Conservation (phyloP, 1,284 basidiomycete species). For the Ustilago esculenta region DNA sequence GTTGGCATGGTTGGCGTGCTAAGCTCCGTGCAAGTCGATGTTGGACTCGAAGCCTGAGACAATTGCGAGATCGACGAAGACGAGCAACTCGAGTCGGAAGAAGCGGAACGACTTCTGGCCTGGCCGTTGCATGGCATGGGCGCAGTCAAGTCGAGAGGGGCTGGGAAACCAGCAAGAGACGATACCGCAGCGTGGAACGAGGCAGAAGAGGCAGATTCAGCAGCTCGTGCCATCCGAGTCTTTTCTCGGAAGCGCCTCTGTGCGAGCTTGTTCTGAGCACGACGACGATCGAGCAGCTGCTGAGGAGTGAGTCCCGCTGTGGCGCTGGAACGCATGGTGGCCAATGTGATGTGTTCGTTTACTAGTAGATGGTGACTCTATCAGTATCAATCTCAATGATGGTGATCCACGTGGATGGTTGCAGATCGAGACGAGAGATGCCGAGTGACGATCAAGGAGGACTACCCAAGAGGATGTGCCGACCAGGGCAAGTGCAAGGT, state of each 20-base stretch:
- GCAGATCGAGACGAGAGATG: not conserved
- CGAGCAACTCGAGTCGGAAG: conserved; percentile 21
- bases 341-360: too few relatives aligned
- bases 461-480: conserved; percentile 1
- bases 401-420: not conserved
- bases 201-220: conserved; percentile 3
- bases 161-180: conserved; percentile 3
- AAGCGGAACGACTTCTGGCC: conserved; percentile 15
- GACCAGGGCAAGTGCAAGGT: not conserved
- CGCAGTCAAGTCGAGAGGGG: conserved; percentile 18
- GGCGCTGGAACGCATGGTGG: conserved; percentile 36
- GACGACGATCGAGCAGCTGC: conserved; percentile 44
- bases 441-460: not conserved
- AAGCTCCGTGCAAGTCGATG: conserved; percentile 26
- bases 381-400: too few relatives aligned
- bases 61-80: conserved; percentile 12
- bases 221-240: conserved; percentile 22
- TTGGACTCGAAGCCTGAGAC: conserved; percentile 28
- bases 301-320: conserved; percentile 41
- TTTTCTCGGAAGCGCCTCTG: conserved; percentile 47
- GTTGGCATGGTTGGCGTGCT: conserved; percentile 19
- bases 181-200: conserved; percentile 6
- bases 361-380: too few relatives aligned
- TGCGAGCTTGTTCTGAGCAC: conserved; percentile 51
- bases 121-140: not conserved